These are phyloP conservation scores for Waitea zeae DNA, from an alignment of 1,284 basidiomycete species.

Conservation along the genomic window DNA sequence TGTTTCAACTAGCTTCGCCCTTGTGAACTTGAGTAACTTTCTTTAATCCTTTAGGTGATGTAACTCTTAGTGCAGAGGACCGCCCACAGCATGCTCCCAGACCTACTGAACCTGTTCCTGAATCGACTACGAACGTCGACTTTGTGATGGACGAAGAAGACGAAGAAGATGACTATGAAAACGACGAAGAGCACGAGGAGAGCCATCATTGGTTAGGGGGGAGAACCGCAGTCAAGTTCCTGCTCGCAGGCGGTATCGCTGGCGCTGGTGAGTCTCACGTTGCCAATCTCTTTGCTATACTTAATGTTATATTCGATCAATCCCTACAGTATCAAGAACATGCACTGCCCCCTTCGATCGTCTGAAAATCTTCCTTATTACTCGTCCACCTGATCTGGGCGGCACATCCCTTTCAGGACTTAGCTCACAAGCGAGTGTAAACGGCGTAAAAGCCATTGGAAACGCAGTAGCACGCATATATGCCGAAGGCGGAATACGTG, in stretches of 20 bases:
- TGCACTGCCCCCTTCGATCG: slow-evolving; percentile 98
- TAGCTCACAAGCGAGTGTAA: slow-evolving; percentile 24
- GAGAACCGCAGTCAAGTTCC: slow-evolving; percentile 71
- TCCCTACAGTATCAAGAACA: slow-evolving; percentile 75
- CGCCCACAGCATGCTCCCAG: too few species aligned
- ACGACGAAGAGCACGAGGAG: slow-evolving; percentile 40
- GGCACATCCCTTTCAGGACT: slow-evolving; percentile 20
- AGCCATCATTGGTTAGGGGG: slow-evolving; percentile 50
- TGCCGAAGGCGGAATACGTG: slow-evolving; percentile 70
- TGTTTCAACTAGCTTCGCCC: too few species aligned
- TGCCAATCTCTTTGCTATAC: slow-evolving; percentile 1
- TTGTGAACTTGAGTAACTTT: too few species aligned
- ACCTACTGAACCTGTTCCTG: too few species aligned
- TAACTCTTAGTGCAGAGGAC: slow-evolving; percentile 56
- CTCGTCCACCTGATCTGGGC: slow-evolving; percentile 53
- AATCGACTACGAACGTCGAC: too few species aligned
- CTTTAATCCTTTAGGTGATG: slow-evolving; percentile 37
- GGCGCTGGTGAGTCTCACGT: slow-evolving; percentile 54
- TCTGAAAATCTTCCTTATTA: slow-evolving; percentile 94
- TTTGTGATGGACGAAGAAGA: too few species aligned
- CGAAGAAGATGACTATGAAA: slow-evolving; percentile 18
- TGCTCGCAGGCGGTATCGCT: slow-evolving; percentile 87
- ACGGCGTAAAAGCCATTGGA: slow-evolving; percentile 52
- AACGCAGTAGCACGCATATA: slow-evolving; percentile 71
- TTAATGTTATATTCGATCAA: slow-evolving; percentile 3